A percentile compares a stretch with the other conserved stretches of the same genome.
phyloP scores from a whole-genome alignment of 78 protist genomes.

The Creolimax fragrantissima region DNA sequence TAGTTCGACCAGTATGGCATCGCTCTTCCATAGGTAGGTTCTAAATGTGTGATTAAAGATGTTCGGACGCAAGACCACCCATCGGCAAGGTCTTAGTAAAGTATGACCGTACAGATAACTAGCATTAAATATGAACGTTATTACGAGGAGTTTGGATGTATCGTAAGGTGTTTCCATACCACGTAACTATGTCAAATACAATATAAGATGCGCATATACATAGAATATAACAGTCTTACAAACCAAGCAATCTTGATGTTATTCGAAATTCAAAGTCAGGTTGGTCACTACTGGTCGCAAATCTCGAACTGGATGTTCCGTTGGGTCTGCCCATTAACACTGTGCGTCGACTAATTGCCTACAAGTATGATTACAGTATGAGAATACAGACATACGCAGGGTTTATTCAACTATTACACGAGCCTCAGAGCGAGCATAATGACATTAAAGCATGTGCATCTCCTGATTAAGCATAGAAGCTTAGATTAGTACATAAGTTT shows the following conservation, averaged over 20 bases:
- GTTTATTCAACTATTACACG: background rate
- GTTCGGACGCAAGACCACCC: no score
- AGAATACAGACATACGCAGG: background rate
- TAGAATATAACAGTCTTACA: no score
- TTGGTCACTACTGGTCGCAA: background rate
- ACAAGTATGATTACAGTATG: background rate
- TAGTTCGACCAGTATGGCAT: slow-evolving; percentile 25
- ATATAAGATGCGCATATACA: no score
- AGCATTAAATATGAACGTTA: no score
- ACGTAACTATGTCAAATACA: no score
- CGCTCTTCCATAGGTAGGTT: background rate
- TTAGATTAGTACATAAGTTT: no score
- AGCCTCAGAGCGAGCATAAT: background rate
- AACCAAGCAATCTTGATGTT: background rate
- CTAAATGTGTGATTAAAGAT: slow-evolving; percentile 2
- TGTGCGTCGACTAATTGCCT: background rate
- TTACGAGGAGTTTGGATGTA: no score
- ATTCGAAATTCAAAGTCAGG: background rate
- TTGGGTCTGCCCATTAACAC: background rate
- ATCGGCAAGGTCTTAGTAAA: no score
- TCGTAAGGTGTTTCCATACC: no score
- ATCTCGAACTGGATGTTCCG: background rate
- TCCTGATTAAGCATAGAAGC: no score
- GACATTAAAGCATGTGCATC: background rate
- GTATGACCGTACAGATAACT: no score